Base-by-base conservation (phyloP, 768 basidiomycete genomes). In the Lepiota brunneoincarnata region DNA sequence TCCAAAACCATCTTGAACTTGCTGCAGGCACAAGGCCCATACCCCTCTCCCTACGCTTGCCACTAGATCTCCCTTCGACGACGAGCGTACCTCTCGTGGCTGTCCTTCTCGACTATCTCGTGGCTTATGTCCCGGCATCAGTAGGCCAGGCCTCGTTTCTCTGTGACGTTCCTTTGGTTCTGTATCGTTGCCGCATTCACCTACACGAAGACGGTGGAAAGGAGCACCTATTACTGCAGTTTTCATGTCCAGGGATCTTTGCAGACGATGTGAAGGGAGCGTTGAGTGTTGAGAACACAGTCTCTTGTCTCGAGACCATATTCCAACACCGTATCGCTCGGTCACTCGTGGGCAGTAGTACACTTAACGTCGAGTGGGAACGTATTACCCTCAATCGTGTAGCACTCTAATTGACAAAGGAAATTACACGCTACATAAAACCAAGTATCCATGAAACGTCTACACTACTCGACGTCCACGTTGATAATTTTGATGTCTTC, bases 401-500 rank as follows among this genome's bases (percentile, higher is more conserved):
- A 54, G 53, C 53, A 42, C 42, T 54, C 15, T 54, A 34, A 48
- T 6, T 47, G n/a, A 40, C 0, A n/a, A 4, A 12, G 11, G 15
- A 9, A 9, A 14, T 40, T 12, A n/a, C 12, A 38, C 21, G 21
- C 12, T 17, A 44, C 14, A 4, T 4, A 37, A 40, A 24, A 6
- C 24, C 6, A 53, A 38, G 23, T 2, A 48, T 23, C 40, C 9
- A 10, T 24, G 17, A 18, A 36, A 24, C 14, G 14, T 11, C 10
- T 35, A n/a, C 26, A 28, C 61, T 78, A 89, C 54, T 89, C 86
- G 57, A 91, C 79, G 64, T 83, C 83, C 37, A 92, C 74, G 59
- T 89, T 93, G 64, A 86, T 72, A 57, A 94, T 94, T 69, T 92
- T 93, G 71, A 98, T 92, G 65, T 96, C 93, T 63, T 96, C 94